Base-by-base conservation (phyloP, 2,329 filamentous ascomycete species). In the Cercospora sp. region DNA sequence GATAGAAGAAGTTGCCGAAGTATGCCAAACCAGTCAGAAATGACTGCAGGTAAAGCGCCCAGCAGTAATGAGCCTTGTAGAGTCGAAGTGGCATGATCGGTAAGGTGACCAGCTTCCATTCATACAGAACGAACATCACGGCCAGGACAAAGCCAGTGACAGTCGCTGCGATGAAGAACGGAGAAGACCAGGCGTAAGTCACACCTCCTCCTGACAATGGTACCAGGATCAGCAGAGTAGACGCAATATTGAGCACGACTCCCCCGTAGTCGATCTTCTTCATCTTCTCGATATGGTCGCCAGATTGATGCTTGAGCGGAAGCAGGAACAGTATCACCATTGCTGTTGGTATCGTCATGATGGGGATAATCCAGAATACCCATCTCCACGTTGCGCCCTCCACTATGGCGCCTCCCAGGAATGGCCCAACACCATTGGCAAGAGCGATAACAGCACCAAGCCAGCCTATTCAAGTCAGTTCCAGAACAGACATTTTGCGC, bases 11-110 rank as follows among this genome's bases (percentile, higher is more conserved):
- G 66, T 84, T 84, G 2, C 83, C 80, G 71, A 89, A 88, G 72
- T 88, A 89, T 1, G 85, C 84, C 13, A 85, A 80, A 5, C 89
- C 87, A 23, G 89, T 83, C 23, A 91, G 77, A 70, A 90, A 85
- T 73, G 84, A 86, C 73, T 90, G 86, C 3, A 83, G 48, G 59
- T 90, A 79, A 68, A 91, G 83, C 8, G 59, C 59, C 40, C 31
- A 61, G 31, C 31, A 36, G 13, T 36, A 26, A 13, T 7, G 31
- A 26, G 31, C 40, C 18, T 61, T 82, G 77, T 89, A 90, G 42
- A 90, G 83, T 7, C 80, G 77, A 5, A 87, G 82, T 81, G 69
- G 86, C 78, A 88, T 84, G 84, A 89, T 88, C 0, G 87, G 87
- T 65, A 89, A 79, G 5, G 78, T 73, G 0, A 86, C 85, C 23